A percentile compares a stretch with the other conserved stretches of the same genome.
These are phyloP conservation scores for Cercis canadensis DNA, from an alignment of 306 rosid species.

Conservation along the genomic window DNA sequence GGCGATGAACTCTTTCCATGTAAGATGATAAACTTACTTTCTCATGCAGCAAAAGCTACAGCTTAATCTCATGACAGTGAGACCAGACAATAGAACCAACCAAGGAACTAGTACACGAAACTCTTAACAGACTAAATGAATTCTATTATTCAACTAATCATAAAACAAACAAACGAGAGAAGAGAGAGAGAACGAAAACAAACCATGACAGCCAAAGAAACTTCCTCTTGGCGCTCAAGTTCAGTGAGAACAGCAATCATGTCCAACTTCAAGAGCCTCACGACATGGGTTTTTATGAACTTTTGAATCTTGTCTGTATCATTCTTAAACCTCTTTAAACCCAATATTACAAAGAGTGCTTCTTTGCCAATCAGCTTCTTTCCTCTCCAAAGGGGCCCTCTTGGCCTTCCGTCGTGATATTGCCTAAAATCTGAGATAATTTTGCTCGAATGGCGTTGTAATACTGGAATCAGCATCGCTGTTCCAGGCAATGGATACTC, in stretches of 20 bases:
- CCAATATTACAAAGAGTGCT: conserved; percentile 75
- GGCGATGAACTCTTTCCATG: not conserved
- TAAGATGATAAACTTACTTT: not conserved
- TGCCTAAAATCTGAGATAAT: conserved; percentile 46
- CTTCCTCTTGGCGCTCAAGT: conserved; percentile 94
- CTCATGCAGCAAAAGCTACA: not conserved
- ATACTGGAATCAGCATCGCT: conserved; percentile 17
- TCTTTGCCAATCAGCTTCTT: conserved; percentile 90
- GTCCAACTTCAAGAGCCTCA: conserved; percentile 84
- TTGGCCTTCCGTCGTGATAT: conserved; percentile 93
- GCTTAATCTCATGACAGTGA: not conserved
- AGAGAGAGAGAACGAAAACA: conserved; percentile 1
- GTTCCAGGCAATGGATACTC: conserved; percentile 24
- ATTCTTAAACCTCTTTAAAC: conserved; percentile 81
- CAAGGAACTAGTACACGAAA: not conserved
- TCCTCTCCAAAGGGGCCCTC: conserved; percentile 98
- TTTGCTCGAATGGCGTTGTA: conserved; percentile 32
- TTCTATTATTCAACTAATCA: not conserved
- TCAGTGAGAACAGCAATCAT: conserved; percentile 81
- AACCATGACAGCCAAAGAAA: conserved; percentile 82
- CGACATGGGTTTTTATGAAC: conserved; percentile 70
- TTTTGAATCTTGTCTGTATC: conserved; percentile 72
- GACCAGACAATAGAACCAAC: not conserved
- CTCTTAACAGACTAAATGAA: not conserved
- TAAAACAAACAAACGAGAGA: not conserved